Base-by-base conservation (phyloP, 768 basidiomycete genomes). In the Kwoniella shandongensis region DNA sequence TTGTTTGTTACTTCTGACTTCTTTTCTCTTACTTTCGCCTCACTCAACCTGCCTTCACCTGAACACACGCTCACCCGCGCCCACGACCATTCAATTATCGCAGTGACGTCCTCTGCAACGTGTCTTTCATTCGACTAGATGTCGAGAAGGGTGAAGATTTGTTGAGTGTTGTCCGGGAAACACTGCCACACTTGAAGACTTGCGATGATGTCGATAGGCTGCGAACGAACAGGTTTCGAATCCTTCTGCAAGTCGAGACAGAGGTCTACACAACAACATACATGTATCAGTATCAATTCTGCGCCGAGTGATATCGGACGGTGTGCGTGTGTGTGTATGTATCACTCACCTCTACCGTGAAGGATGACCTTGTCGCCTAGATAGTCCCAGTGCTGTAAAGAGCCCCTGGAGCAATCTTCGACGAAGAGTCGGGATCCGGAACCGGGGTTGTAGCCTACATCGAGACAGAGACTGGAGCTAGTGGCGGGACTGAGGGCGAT, bases 161-260 rank as follows among this genome's bases (percentile, higher is more conserved):
- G 56, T 26, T 58, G 48, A 30, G 23, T 44, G 36, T 49, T 51
- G 11, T 48, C 56, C 7, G 15, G 20, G 18, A 46, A 35, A 25
- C 56, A 58, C 1, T 30, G 18, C 41, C 44, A 58, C 2, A 23
- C 42, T 39, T 58, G 56, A 11, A 58, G 36, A 17, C 44, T 44
- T 17, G 39, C 26, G 7, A 44, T 7, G 0, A 30, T 51, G 20
- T 44, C 32, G 20, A 44, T 23, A 7, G 56, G 49, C 18, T 40
- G 20, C 7, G 39, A 30, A 18, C 13, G 29, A 11, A 22, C 27
- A 20, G 17, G 42, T 15, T 30, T 30, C 3, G 56, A 58, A 23
- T 51, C 38, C 11, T 22, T n/a, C 42, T 51, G 18, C 2, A 58
- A 39, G 44, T 58, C 56, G 4, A 58, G 23, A 29, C 56, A 58